A percentile compares a stretch with the other conserved stretches of the same genome.
These are phyloP conservation scores for Xerocomus spinulosus DNA, from an alignment of 768 basidiomycete species.

Conservation along the genomic window DNA sequence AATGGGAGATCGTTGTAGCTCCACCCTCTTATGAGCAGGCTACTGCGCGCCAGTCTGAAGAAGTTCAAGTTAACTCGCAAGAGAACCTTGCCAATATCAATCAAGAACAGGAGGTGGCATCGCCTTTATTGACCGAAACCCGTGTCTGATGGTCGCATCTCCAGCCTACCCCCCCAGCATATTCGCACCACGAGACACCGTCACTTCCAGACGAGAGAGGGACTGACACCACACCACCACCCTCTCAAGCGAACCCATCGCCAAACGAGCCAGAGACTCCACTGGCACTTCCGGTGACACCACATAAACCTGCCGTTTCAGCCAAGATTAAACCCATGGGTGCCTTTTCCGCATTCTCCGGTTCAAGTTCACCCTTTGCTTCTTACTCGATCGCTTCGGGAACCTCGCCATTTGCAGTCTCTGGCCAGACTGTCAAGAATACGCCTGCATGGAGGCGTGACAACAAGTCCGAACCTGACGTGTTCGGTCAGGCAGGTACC, in stretches of 20 bases:
- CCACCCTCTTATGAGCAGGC: slow-evolving; percentile 27
- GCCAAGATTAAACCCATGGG: slow-evolving; percentile 11
- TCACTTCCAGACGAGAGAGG: slow-evolving; percentile 11
- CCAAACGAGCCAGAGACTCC: slow-evolving; percentile 9
- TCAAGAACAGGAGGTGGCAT: slow-evolving; percentile 14
- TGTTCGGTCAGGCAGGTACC: slow-evolving; percentile 5
- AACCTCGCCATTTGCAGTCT: slow-evolving; percentile 21
- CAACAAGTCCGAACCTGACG: slow-evolving; percentile 6
- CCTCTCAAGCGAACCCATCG: neutral
- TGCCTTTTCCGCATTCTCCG: slow-evolving; percentile 39
- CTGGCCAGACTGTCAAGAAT: slow-evolving; percentile 9
- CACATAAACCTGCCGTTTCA: slow-evolving; percentile 10
- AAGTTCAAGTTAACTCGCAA: slow-evolving; percentile 6
- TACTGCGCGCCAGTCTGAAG: slow-evolving; percentile 7
- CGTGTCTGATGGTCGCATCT: slow-evolving; percentile 9
- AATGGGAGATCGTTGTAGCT: slow-evolving; percentile 32
- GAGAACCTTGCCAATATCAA: neutral
- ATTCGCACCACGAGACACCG: neutral
- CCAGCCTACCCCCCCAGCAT: slow-evolving; percentile 10
- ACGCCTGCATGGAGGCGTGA: slow-evolving; percentile 27
- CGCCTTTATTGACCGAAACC: neutral
- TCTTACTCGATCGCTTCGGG: slow-evolving; percentile 26
- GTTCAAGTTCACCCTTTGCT: slow-evolving; percentile 33
- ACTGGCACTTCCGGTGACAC: slow-evolving; percentile 9
- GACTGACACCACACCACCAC: slow-evolving; percentile 11